Evolutionary conservation across 129 eudicot genomes (phyloP).

Genomic region (Smallanthus sonchifolius): DNA sequence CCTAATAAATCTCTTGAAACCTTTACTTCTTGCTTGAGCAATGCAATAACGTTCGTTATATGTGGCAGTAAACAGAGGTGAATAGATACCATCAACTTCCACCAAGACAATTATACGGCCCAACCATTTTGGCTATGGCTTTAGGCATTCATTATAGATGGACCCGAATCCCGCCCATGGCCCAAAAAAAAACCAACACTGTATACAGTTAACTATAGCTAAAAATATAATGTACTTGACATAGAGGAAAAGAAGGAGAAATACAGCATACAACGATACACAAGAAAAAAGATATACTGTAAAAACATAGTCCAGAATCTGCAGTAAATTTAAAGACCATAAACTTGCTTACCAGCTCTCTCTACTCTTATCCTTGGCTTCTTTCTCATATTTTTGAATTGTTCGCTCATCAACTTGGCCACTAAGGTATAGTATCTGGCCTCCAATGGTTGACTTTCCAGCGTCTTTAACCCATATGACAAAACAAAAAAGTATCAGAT

Average conservation of each 20-base stretch:
- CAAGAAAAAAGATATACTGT: background rate
- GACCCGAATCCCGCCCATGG: background rate
- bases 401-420: conserved; percentile 98
- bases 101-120: background rate
- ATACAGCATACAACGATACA: background rate
- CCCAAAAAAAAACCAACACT: background rate
- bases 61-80: background rate
- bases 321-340: background rate
- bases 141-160: background rate
- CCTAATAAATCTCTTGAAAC: background rate
- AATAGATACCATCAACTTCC: background rate
- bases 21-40: background rate
- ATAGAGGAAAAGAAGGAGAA: background rate
- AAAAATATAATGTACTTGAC: background rate
- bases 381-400: conserved; percentile 91
- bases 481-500: background rate
- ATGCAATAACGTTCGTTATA: background rate
- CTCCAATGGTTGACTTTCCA: conserved; percentile 92
- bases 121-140: background rate
- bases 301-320: background rate
- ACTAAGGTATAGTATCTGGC: conserved; percentile 88
- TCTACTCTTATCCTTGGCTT: conserved; percentile 91
- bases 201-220: background rate
- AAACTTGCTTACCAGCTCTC: conserved; percentile 77
- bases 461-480: conserved; percentile 58